Conservation (phyloP, 2,329 filamentous ascomycete genomes). For the Volutella citrinella region DNA sequence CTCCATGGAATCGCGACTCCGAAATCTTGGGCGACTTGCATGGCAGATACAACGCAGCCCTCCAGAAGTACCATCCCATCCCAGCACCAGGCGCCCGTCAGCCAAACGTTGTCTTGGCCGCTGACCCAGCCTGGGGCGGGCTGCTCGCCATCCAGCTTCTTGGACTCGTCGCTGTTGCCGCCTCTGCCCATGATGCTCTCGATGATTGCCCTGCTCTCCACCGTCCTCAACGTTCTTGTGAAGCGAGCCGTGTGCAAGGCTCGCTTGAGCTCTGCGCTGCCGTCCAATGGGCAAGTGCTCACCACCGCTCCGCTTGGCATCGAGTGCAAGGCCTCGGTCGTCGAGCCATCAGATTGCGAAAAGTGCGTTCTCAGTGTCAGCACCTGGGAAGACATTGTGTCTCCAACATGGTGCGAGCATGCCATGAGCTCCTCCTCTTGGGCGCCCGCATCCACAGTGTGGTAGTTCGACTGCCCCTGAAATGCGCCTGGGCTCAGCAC, state of each 20-base stretch:
- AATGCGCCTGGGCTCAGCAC: conserved; percentile 29
- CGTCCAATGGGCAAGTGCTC: conserved; percentile 47
- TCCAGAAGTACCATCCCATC: conserved; percentile 62
- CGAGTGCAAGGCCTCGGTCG: conserved; percentile 52
- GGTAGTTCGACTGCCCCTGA: neutral
- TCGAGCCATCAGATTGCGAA: conserved; percentile 20
- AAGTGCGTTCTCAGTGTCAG: conserved; percentile 36
- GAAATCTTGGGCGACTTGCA: conserved; percentile 51
- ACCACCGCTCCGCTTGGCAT: conserved; percentile 50
- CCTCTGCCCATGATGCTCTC: conserved; percentile 42
- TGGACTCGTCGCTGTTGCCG: neutral
- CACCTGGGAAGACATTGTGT: conserved; percentile 25
- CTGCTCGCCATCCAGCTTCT: conserved; percentile 8
- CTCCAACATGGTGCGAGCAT: conserved; percentile 27
- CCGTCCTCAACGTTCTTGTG: conserved; percentile 49
- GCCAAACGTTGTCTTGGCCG: conserved; percentile 51
- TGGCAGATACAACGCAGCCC: conserved; percentile 58
- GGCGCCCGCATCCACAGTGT: conserved; percentile 9
- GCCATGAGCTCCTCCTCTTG: conserved; percentile 3
- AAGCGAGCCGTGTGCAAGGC: conserved; percentile 46
- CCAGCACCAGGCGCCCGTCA: conserved; percentile 62
- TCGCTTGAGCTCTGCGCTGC: conserved; percentile 33
- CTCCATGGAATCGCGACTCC: conserved; percentile 42
- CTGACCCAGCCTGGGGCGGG: conserved; percentile 42
- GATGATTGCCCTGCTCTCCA: conserved; percentile 44